These are phyloP conservation scores for Escovopsis sp. DNA, from an alignment of 2,329 filamentous ascomycete species.

Conservation along the genomic window DNA sequence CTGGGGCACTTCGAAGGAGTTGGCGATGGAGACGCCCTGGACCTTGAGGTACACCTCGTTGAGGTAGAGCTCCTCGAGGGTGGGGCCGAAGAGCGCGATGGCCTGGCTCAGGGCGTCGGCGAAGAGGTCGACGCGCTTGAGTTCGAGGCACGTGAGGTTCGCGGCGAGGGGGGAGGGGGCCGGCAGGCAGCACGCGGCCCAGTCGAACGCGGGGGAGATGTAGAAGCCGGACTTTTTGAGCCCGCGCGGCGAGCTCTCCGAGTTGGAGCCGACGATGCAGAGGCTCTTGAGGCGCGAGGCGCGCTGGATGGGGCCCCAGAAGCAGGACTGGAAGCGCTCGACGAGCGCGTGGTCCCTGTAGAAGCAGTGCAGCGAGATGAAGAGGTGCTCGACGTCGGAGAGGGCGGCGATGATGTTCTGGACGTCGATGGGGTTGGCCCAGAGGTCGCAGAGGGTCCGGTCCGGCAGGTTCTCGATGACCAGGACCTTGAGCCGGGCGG, in stretches of 20 bases:
- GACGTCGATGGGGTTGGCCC: conserved; percentile 35
- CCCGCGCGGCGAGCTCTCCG: conserved; percentile 19
- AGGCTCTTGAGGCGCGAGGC: conserved; percentile 29
- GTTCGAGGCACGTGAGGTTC: conserved; percentile 26
- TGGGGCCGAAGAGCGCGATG: conserved; percentile 19
- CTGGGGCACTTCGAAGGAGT: conserved; percentile 15
- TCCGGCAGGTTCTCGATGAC: conserved; percentile 36
- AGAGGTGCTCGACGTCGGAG: conserved; percentile 25
- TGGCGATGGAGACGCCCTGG: conserved; percentile 16
- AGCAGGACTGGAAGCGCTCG: conserved; percentile 25
- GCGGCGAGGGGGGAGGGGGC: conserved; percentile 20
- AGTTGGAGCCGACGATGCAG: conserved; percentile 30
- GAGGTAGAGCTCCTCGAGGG: conserved; percentile 29
- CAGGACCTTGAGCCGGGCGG: conserved; percentile 26
- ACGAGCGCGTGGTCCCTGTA: conserved; percentile 20
- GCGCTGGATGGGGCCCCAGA: conserved; percentile 35
- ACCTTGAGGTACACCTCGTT: conserved; percentile 29
- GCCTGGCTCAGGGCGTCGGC: conserved; percentile 20
- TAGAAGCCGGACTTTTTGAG: conserved; percentile 23
- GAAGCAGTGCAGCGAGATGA: conserved; percentile 30
- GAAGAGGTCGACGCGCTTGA: conserved; percentile 25
- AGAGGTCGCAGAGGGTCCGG: conserved; percentile 30
- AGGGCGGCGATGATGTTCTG: conserved; percentile 30
- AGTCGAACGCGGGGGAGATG: conserved; percentile 22
- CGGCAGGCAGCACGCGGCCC: conserved; percentile 24